Conservation (phyloP, 148 eudicot species). For the Persicaria maculosa region DNA sequence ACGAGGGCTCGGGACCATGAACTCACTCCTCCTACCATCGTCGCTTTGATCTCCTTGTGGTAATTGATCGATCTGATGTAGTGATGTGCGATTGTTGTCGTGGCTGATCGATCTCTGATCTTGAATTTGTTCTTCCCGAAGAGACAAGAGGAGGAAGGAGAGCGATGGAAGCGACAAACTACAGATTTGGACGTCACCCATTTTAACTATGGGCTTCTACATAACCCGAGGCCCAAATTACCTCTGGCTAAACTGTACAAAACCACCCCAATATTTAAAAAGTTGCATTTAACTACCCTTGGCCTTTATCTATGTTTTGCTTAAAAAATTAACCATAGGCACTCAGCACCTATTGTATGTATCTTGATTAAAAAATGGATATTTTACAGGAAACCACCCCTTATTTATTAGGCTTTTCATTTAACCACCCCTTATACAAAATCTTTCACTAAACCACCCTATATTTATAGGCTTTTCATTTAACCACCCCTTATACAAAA, state of each 20-base stretch:
- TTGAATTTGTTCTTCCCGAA: neutral
- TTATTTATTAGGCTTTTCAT: too few species aligned
- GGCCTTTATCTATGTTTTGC: too few species aligned
- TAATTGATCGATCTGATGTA: neutral
- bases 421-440: too few species aligned
- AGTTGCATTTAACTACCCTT: neutral
- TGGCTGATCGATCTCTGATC: neutral
- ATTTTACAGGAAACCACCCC: too few species aligned
- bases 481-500: too few species aligned
- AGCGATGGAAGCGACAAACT: neutral
- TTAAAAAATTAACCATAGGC: too few species aligned
- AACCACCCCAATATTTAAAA: too few species aligned
- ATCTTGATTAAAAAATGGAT: too few species aligned
- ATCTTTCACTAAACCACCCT: too few species aligned
- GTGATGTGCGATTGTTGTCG: constrained; percentile 7
- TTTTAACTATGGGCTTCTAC: neutral
- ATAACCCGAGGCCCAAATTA: neutral
- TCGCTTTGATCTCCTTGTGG: neutral
- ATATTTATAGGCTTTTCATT: too few species aligned
- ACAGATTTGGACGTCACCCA: neutral
- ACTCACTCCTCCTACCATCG: constrained; percentile 34
- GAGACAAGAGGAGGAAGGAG: constrained; percentile 7
- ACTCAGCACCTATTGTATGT: too few species aligned
- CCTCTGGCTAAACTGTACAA: too few species aligned
- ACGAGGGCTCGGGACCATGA: constrained; percentile 76